These are phyloP conservation scores for Leccinum incarnatum DNA, from an alignment of 768 basidiomycete species.

Conservation along the genomic window DNA sequence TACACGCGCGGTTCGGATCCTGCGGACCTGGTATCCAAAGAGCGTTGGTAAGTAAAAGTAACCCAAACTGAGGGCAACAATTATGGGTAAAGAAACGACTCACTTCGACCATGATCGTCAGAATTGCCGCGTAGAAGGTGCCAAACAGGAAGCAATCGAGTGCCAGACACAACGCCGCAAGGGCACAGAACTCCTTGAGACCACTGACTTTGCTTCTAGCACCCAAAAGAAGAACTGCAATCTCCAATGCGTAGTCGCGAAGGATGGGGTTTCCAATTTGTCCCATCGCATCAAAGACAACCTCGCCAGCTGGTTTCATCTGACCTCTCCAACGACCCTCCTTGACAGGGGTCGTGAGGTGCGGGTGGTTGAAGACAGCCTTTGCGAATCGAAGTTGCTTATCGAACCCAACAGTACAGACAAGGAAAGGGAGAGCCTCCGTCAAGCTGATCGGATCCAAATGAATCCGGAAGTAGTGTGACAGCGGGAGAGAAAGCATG, in stretches of 20 bases:
- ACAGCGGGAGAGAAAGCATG: slow-evolving; percentile 75
- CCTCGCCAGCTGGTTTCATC: slow-evolving; percentile 75
- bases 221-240: slow-evolving; percentile 84
- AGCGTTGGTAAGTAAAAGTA: slow-evolving; percentile 10
- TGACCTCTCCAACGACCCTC: slow-evolving; percentile 41
- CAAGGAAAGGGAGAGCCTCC: slow-evolving; percentile 95
- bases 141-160: slow-evolving; percentile 87
- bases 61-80: not conserved
- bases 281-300: slow-evolving; percentile 81
- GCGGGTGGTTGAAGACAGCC: slow-evolving; percentile 84
- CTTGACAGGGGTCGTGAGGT: slow-evolving; percentile 43
- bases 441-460: slow-evolving; percentile 92
- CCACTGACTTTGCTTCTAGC: slow-evolving; percentile 86
- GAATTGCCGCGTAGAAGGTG: slow-evolving; percentile 85
- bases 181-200: slow-evolving; percentile 89
- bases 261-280: slow-evolving; percentile 81
- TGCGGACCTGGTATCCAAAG: slow-evolving; percentile 51
- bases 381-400: slow-evolving; percentile 91
- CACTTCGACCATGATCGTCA: slow-evolving; percentile 97
- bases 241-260: slow-evolving; percentile 90
- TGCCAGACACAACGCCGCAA: slow-evolving; percentile 81
- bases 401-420: slow-evolving; percentile 97
- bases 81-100: slow-evolving; percentile 18
- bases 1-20: slow-evolving; percentile 62
- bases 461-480: slow-evolving; percentile 74